Base-by-base conservation (phyloP, 179 eudicot genomes). In the Vitellaria paradoxa region DNA sequence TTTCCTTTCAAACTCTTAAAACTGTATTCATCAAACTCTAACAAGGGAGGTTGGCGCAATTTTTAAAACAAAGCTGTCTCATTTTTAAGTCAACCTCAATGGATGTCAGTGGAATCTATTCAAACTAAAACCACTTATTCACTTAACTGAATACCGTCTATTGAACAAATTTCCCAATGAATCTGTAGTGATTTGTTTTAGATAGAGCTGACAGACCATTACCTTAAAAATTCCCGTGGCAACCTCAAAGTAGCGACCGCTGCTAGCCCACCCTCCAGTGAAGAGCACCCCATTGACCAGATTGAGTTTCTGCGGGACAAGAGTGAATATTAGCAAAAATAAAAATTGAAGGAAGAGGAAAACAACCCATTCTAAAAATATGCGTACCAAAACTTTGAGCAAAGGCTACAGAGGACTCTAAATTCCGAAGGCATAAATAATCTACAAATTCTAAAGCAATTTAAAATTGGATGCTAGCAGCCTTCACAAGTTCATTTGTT, bases 251-350 rank as follows among this genome's bases (percentile, higher is more conserved):
- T 93, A 96, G 60, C 66, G 84, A 70, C 99, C 99, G 49, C 78
- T 80, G 80, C 93, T 93, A 26, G 96, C 92, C 96, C 88, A 89
- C 6, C 99, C 99, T 74, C 99, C 99, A 60, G 99, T 96, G 80
- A 96, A 90, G 77, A 96, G 89, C 80, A 96, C 94, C 68, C 99
- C 99, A 86, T 96, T 91, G 68, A 93, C 90, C 73, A 96, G 79
- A 76, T 79, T 86, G 78, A 96, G 91, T 82, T 93, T 96, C 99
- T 96, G 94, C 82, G 81, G 56, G 37, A 78, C 37, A 55, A 70
- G 15, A 42, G 76, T 46, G 45, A 12, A 68, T 42, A 66, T 72
- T 56, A 81, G 11, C 52, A 70, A 56, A 65, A 67, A 2, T 18
- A 55, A 17, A 67, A n/a, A 20, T n/a, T 7, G n/a, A 14, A 63